Evolutionary conservation across 2,329 filamentous ascomycete genomes (phyloP), one percentile per base, ranked within the genome.

Genomic region (Daldinia sp.): DNA sequence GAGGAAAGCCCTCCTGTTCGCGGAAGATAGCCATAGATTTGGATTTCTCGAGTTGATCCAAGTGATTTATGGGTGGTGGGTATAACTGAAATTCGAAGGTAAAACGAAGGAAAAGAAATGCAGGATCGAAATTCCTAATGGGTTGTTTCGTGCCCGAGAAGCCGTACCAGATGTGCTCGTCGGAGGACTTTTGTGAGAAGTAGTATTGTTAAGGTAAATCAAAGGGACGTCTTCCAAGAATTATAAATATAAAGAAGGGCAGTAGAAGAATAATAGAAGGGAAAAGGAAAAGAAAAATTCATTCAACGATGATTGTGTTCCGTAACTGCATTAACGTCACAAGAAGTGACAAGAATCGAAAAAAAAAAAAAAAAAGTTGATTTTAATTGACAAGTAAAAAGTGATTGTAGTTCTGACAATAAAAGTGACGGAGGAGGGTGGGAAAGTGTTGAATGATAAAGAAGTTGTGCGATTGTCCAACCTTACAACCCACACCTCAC

Each of bases 1-100:
- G 67, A 29, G 74, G 73, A 37, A 67, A 71, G 23, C 70, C 64
- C 55, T 63, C 72, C 34, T 72, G 68, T 58, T 72, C 70, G 49
- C 62, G 62, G 60, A 72, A 71, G 71, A 75, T 74, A 37, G 49
- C 29, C 68, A 64, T 63, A 23, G 32, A 59, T 8, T 27, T n/a
- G 23, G 29, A 59, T 35, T 48, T 32, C 51, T 35, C 11, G 56
- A 39, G 43, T 43, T 30, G 52, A 39, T 55, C 47, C 52, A 60
- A 23, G 21, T 50, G 30, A 17, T 48, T 41, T 48, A 30, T 52
- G 53, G 35, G 27, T 52, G 19, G 51, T 35, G n/a, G 23, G 27
- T 30, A 53, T 39, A 27, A 37, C 13, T 11, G 4, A 17, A 37
- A 51, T 55, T 35, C n/a, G 47, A 45, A 56, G 53, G 45, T 7